Conservation (phyloP, 179 eudicot species). For the Drosera spatulata region DNA sequence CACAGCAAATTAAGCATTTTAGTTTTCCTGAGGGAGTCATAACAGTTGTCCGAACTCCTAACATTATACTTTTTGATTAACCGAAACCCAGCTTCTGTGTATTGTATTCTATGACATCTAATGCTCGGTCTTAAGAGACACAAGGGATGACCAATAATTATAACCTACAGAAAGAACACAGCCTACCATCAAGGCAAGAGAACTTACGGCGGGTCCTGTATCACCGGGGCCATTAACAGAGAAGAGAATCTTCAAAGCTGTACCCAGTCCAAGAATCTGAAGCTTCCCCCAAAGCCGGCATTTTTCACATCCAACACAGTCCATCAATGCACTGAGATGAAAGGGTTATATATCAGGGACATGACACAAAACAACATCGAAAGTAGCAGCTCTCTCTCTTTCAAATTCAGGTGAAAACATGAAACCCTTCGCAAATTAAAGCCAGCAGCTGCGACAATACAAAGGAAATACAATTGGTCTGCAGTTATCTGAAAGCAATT, state of each 20-base stretch:
- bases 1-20: too few relatives aligned
- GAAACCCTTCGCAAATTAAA: too few relatives aligned
- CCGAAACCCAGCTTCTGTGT: too few relatives aligned
- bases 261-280: conserved; percentile 95
- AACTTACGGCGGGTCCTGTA: conserved; percentile 44
- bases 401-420: neutral
- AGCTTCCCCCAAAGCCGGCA: conserved; percentile 98
- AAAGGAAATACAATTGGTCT: too few relatives aligned
- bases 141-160: neutral
- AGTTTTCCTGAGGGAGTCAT: too few relatives aligned
- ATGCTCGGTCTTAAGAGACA: too few relatives aligned
- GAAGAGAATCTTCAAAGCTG: conserved; percentile 88
- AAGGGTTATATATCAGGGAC: neutral
- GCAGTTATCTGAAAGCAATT: neutral
- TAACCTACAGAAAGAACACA: neutral
- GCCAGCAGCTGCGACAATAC: too few relatives aligned
- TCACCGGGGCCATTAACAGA: conserved; percentile 40
- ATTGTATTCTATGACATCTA: too few relatives aligned
- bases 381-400: neutral
- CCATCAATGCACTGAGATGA: conserved; percentile 80
- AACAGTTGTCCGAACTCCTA: too few relatives aligned
- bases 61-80: too few relatives aligned
- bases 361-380: neutral
- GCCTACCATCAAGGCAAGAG: neutral
- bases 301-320: conserved; percentile 96